Conservation (phyloP, 176 grass and related monocot species). For the Avena atlantica region DNA sequence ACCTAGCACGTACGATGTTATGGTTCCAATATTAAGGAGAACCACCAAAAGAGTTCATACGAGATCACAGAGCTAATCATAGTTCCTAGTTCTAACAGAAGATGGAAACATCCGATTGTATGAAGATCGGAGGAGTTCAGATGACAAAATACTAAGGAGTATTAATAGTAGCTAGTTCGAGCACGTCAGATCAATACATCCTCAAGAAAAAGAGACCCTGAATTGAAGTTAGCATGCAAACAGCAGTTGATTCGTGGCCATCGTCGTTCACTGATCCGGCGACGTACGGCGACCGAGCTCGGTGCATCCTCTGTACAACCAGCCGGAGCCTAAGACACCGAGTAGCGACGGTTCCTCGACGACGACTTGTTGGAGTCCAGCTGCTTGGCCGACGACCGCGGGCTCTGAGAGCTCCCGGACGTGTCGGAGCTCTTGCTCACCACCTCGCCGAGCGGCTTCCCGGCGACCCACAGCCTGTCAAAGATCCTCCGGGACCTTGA, state of each 20-base stretch:
- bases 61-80: background rate
- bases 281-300: slow-evolving; percentile 19
- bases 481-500: slow-evolving; percentile 78
- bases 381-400: slow-evolving; percentile 60
- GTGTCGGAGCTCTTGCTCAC: slow-evolving; percentile 67
- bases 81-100: background rate
- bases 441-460: slow-evolving; percentile 50
- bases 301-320: slow-evolving; percentile 45
- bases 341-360: slow-evolving; percentile 61
- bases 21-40: background rate
- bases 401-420: slow-evolving; percentile 77
- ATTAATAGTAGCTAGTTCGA: background rate
- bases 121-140: background rate
- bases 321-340: slow-evolving; percentile 53
- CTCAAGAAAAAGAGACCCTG: background rate
- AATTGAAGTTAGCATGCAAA: slow-evolving; percentile 13
- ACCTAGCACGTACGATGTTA: too few relatives aligned
- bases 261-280: background rate
- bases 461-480: slow-evolving; percentile 66
- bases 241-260: background rate
- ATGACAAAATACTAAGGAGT: background rate
- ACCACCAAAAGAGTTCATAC: background rate
- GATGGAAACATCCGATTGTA: background rate
- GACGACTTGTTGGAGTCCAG: slow-evolving; percentile 60
- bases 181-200: background rate